Conservation (phyloP, 202 grass and related monocot species). For the Alloteropsis angusta region DNA sequence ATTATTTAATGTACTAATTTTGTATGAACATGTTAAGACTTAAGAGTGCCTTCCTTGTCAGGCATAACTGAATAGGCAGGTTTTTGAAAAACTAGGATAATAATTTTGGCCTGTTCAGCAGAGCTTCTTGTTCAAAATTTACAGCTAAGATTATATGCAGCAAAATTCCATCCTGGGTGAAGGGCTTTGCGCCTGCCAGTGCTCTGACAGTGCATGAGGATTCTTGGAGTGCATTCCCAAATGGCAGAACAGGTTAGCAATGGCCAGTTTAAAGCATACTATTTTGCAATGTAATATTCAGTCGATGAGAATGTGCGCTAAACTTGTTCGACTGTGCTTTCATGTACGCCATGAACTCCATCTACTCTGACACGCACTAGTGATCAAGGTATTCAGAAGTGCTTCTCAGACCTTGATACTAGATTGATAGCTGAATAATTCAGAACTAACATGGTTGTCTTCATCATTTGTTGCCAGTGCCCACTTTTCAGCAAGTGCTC, state of each 20-base stretch:
- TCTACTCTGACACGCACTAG: constrained; percentile 28
- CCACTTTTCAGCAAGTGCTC: constrained; percentile 78
- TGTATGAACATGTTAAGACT: neutral
- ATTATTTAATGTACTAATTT: neutral
- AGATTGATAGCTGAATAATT: neutral
- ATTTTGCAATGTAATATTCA: neutral
- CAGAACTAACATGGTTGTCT: constrained; percentile 13
- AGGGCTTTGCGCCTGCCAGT: constrained; percentile 54
- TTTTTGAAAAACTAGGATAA: neutral
- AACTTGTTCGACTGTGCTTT: constrained; percentile 1
- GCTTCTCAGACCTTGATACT: neutral
- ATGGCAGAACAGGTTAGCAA: constrained; percentile 85
- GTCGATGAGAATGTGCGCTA: neutral
- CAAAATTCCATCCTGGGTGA: constrained; percentile 92
- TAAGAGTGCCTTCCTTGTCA: neutral
- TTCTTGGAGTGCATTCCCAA: constrained; percentile 69
- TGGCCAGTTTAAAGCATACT: neutral
- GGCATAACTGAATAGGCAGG: neutral
- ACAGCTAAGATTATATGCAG: constrained; percentile 30
- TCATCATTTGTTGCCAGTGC: constrained; percentile 44
- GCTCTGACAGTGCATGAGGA: constrained; percentile 63
- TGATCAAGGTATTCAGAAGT: constrained; percentile 62
- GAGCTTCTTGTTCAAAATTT: neutral
- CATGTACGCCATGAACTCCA: constrained; percentile 16
- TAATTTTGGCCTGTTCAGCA: neutral